Evolutionary conservation across 768 basidiomycete genomes (phyloP).

Genomic region (Mycena rosella): DNA sequence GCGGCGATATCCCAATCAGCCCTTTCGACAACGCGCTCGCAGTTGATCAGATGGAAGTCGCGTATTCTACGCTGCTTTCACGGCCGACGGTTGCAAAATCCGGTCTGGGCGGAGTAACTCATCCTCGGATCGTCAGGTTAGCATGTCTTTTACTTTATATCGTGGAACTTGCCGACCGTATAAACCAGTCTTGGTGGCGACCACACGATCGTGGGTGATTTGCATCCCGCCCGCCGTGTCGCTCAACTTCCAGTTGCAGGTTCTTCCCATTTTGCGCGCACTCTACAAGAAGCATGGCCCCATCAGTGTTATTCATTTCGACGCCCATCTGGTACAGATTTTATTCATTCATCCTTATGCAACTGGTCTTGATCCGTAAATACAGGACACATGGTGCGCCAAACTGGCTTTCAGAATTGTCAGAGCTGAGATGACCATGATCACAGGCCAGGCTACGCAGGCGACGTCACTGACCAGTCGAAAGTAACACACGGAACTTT

Average conservation of each 20-base stretch:
- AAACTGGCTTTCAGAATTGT: too few relatives aligned
- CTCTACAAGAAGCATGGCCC: conserved; percentile 80
- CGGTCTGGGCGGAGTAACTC: conserved; percentile 67
- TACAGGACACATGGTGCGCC: conserved; percentile 63
- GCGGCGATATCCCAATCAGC: conserved; percentile 86
- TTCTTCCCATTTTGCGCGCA: conserved; percentile 86
- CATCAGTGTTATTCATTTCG: conserved; percentile 87
- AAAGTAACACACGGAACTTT: conserved; percentile 89
- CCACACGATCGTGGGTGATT: conserved; percentile 77
- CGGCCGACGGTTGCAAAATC: conserved; percentile 57
- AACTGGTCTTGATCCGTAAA: conserved; percentile 35
- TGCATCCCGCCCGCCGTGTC: conserved; percentile 54
- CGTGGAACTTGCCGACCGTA: conserved; percentile 16
- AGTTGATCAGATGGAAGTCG: conserved; percentile 88
- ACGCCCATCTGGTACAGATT: conserved; percentile 67
- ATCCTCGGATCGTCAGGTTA: conserved; percentile 81
- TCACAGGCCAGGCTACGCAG: conserved; percentile 64
- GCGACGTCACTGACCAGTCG: conserved; percentile 71
- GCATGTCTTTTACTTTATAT: conserved; percentile 2
- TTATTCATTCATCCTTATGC: conserved; percentile 55
- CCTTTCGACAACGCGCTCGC: conserved; percentile 89
- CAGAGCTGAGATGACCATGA: conserved; percentile 43
- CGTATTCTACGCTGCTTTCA: conserved; percentile 81
- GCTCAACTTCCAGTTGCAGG: conserved; percentile 48
- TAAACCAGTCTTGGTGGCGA: conserved; percentile 90